Conservation (phyloP, 768 basidiomycete species). For the Phanerochaete sordida region DNA sequence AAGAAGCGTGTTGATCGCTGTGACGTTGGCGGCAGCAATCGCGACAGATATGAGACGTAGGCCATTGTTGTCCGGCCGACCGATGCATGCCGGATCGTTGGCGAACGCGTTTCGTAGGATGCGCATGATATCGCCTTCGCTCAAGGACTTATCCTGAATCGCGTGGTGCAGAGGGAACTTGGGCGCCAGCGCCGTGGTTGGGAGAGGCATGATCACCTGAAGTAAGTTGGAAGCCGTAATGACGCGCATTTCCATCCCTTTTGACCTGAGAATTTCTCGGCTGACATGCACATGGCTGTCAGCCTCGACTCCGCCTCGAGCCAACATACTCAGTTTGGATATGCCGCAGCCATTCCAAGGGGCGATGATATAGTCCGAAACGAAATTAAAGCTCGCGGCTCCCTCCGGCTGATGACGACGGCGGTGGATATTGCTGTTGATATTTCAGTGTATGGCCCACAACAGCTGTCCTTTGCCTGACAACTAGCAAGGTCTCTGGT, state of each 20-base stretch:
- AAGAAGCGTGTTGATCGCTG: slow-evolving; percentile 5
- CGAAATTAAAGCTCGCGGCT: too few relatives aligned
- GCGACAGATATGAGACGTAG: slow-evolving; percentile 2
- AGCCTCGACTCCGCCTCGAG: too few relatives aligned
- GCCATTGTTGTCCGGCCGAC: neutral
- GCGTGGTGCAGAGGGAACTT: slow-evolving; percentile 1
- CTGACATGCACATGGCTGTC: neutral
- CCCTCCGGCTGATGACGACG: too few relatives aligned
- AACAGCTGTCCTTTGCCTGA: too few relatives aligned
- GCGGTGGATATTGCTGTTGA: too few relatives aligned
- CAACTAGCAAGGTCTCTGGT: too few relatives aligned
- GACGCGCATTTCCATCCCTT: too few relatives aligned
- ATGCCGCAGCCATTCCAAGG: too few relatives aligned
- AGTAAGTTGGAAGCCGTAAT: too few relatives aligned
- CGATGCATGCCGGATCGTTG: neutral
- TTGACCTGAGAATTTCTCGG: neutral
- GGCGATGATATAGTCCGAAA: too few relatives aligned
- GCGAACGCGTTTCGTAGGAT: neutral
- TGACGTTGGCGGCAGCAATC: neutral
- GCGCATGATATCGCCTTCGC: neutral
- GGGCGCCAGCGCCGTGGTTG: neutral
- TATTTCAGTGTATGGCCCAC: too few relatives aligned
- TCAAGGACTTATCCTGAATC: neutral
- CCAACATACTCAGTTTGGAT: too few relatives aligned
- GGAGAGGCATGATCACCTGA: neutral